Percentiles rank a stretch among this genome's conserved stretches.
phyloP scores from a whole-genome alignment of 345 rosid species.

The Rhodamnia rubescens region DNA sequence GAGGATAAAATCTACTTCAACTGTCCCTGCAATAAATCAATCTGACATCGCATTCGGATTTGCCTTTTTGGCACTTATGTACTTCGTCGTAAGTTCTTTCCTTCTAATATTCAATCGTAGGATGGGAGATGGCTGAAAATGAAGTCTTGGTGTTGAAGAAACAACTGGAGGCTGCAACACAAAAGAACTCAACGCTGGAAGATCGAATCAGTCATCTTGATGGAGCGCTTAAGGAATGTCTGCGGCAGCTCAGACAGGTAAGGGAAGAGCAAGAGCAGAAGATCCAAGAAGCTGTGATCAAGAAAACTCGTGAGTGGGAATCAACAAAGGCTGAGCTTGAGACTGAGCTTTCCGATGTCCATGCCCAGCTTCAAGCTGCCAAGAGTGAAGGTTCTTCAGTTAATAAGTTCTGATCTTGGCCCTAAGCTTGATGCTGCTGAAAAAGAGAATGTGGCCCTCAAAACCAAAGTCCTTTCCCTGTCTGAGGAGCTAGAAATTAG shows the following conservation, averaged over 20 bases:
- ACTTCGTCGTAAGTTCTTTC: background rate
- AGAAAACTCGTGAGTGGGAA: conserved; percentile 57
- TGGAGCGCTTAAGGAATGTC: conserved; percentile 92
- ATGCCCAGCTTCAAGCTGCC: conserved; percentile 22
- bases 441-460: conserved; percentile 55
- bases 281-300: conserved; percentile 42
- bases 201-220: conserved; percentile 78
- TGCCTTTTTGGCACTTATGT: background rate
- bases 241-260: conserved; percentile 77
- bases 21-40: background rate
- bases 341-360: conserved; percentile 30
- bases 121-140: conserved; percentile 98
- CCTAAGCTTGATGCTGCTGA: conserved; percentile 44
- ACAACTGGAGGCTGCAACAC: conserved; percentile 54
- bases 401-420: conserved; percentile 20
- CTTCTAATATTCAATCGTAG: conserved; percentile 16
- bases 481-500: conserved; percentile 48
- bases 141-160: conserved; percentile 55
- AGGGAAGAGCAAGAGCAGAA: conserved; percentile 79
- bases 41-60: background rate
- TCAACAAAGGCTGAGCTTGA: conserved; percentile 40
- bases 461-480: conserved; percentile 35
- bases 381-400: conserved; percentile 17
- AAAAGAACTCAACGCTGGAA: conserved; percentile 45
- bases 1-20: background rate